Evolutionary conservation across 305 asterid genomes (phyloP).

Genomic region (Vinca major): DNA sequence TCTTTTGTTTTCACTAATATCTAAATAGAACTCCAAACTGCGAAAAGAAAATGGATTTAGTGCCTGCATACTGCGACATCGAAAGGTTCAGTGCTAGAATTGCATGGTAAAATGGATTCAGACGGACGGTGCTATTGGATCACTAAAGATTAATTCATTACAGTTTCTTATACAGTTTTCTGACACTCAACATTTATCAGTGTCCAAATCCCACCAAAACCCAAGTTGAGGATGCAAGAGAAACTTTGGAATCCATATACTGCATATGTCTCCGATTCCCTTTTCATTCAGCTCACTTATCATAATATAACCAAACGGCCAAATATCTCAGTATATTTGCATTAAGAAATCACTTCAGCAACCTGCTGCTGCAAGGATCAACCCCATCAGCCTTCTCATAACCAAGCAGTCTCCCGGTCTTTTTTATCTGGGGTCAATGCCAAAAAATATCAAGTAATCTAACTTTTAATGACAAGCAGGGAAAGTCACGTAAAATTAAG

Average conservation of each 20-base stretch:
- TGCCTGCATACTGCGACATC: too few relatives aligned
- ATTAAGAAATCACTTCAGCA: too few relatives aligned
- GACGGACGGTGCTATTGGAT: too few relatives aligned
- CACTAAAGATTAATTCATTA: neutral
- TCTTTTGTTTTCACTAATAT: too few relatives aligned
- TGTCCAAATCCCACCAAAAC: neutral
- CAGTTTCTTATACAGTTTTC: neutral
- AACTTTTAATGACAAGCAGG: too few relatives aligned
- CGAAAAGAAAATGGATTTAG: too few relatives aligned
- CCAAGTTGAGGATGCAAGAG: neutral
- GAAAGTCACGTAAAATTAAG: neutral
- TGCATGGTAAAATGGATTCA: too few relatives aligned
- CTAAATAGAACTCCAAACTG: too few relatives aligned
- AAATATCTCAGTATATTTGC: neutral
- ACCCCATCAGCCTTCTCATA: neutral
- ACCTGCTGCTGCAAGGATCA: too few relatives aligned
- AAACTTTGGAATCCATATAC: neutral
- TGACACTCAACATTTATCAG: neutral
- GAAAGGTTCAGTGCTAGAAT: too few relatives aligned
- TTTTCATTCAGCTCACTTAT: neutral
- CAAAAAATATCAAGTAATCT: neutral
- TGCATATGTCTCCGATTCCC: neutral
- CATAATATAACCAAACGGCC: neutral
- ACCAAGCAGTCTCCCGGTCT: neutral
- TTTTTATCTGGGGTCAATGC: neutral